These are phyloP conservation scores for Pythium folliculosum DNA, from an alignment of 352 stramenopile genomes.

Conservation along the genomic window DNA sequence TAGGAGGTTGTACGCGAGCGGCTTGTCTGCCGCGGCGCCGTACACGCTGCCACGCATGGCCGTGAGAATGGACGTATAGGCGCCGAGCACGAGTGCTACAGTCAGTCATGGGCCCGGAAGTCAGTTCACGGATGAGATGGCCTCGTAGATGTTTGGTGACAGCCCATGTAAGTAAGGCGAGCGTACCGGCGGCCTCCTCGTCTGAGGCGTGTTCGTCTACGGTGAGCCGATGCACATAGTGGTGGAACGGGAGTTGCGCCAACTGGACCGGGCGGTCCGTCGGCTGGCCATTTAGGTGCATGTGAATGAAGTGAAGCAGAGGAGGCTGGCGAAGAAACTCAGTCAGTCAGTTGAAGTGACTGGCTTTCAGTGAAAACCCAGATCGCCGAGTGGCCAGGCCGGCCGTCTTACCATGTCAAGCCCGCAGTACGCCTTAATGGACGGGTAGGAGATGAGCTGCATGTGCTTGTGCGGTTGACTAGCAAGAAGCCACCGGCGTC, in stretches of 20 bases:
- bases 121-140: slow-evolving; percentile 6
- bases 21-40: slow-evolving; percentile 25
- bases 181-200: slow-evolving; percentile 43
- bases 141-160: background rate
- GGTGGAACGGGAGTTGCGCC: slow-evolving; percentile 65
- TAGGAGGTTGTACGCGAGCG: slow-evolving; percentile 75
- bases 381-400: background rate
- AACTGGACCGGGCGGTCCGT: slow-evolving; percentile 50
- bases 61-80: slow-evolving; percentile 53
- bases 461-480: slow-evolving; percentile 89
- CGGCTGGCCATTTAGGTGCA: slow-evolving; percentile 41
- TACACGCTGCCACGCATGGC: slow-evolving; percentile 47
- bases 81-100: slow-evolving; percentile 36
- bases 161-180: background rate
- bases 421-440: slow-evolving; percentile 59
- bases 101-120: slow-evolving; percentile 10
- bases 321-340: slow-evolving; percentile 44
- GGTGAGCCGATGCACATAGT: slow-evolving; percentile 71
- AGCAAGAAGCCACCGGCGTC: background rate
- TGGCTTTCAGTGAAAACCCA: background rate
- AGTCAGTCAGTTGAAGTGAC: slow-evolving; percentile 15
- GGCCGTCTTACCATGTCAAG: slow-evolving; percentile 48
- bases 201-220: slow-evolving; percentile 39
- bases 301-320: slow-evolving; percentile 72
- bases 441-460: slow-evolving; percentile 84